These are phyloP conservation scores for Thelonectria discophora DNA, from an alignment of 2,329 filamentous ascomycete species.

Conservation along the genomic window DNA sequence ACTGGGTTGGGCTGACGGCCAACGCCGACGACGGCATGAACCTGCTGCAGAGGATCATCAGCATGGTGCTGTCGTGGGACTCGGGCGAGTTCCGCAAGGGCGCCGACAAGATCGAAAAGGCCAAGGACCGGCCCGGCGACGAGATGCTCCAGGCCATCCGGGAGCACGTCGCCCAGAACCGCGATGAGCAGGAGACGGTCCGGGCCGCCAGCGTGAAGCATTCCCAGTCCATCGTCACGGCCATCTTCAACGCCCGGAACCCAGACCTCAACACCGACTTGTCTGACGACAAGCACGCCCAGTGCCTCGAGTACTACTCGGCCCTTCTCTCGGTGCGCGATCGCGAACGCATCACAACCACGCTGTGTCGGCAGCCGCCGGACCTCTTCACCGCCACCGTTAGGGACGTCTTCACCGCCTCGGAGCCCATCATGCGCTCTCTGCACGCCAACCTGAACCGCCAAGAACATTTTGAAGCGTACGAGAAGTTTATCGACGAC, in stretches of 20 bases:
- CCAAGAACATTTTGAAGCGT: conserved; percentile 71
- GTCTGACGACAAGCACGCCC: conserved; percentile 67
- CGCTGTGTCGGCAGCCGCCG: conserved; percentile 73
- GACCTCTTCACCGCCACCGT: conserved; percentile 77
- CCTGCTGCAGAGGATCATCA: conserved; percentile 79
- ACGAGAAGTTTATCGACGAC: conserved; percentile 75
- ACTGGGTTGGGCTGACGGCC: conserved; percentile 79
- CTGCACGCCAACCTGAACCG: conserved; percentile 78
- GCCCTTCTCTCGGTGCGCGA: conserved; percentile 77
- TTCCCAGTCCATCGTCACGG: conserved; percentile 68
- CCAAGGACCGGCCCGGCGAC: conserved; percentile 64
- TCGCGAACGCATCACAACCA: conserved; percentile 73
- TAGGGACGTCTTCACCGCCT: conserved; percentile 70
- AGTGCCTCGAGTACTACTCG: conserved; percentile 75
- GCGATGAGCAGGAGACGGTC: conserved; percentile 65
- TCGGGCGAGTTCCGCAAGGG: conserved; percentile 73
- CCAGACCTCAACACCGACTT: conserved; percentile 57
- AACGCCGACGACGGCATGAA: conserved; percentile 83
- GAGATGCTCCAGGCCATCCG: conserved; percentile 69
- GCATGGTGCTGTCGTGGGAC: conserved; percentile 77
- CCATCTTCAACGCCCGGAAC: conserved; percentile 68
- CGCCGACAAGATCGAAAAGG: conserved; percentile 70
- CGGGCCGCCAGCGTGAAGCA: conserved; percentile 63
- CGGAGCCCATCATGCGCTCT: conserved; percentile 77
- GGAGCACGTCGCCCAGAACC: conserved; percentile 61